Base-by-base conservation (phyloP, 148 eudicot genomes). In the Selenicereus undatus region DNA sequence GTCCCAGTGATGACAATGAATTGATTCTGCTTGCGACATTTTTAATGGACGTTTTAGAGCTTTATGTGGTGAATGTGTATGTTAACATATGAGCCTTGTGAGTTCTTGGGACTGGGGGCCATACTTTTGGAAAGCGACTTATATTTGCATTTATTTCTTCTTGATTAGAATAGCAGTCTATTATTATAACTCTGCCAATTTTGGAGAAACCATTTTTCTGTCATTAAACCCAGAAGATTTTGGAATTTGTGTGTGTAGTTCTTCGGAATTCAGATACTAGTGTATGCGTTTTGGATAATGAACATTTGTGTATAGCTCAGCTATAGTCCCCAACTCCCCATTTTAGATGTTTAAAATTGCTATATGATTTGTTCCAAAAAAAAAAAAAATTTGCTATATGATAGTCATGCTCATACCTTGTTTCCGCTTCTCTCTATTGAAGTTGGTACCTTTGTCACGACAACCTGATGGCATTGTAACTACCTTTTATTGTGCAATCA, bases 401-500 rank as follows among this genome's bases (percentile, higher is more conserved):
- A 21, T 74, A 52, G n/a, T 60, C 11, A 20, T 71, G 70, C 54
- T 72, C 70, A 39, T 73, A 18, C 43, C 26, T 58, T 45, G 30
- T 29, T 27, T 52, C 35, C 45, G n/a, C 45, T 58, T 56, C 8
- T 39, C 32, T 80, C 48, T 36, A 6, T 60, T 43, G 24, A 29
- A 62, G 11, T 29, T 30, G 74, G 50, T n/a, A 14, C 68, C 18
- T 48, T 48, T 48, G 52, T 48, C 13, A 48, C 13, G 10, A 48
- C 13, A 48, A 48, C 52, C 36, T 16, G 21, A 72, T 65, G 70
- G 20, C 39, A 52, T 51, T 42, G 52, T 43, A 7, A 42, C 79
- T 35, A 18, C 12, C 48, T 42, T 71, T 48, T 80, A 60, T 78
- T 29, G 27, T 42, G 54, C 24, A 73, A 77, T 80, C 84, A 97